A percentile compares a stretch with the other conserved stretches of the same genome.
Conservation (phyloP, 2,329 filamentous ascomycete species). For the Diaporthe aspalathi region DNA sequence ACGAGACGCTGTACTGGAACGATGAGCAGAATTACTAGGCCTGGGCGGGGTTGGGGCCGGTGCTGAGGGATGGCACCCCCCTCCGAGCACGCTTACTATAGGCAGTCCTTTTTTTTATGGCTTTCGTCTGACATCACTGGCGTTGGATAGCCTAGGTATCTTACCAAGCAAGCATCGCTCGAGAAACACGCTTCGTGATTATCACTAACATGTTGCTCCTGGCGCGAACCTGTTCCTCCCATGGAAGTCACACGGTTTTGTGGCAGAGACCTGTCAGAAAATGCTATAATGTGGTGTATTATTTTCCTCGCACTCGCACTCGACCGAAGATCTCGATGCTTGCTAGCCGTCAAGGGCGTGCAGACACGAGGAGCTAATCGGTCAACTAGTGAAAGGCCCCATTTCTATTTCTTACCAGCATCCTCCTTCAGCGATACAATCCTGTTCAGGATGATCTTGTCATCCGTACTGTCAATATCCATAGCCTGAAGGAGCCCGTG, state of each 20-base stretch:
- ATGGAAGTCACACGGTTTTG: neutral
- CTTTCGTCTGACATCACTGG: too few relatives aligned
- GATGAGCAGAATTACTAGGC: conserved; percentile 56
- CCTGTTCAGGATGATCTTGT: conserved; percentile 88
- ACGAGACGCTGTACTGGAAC: conserved; percentile 66
- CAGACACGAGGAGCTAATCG: neutral
- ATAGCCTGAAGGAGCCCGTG: conserved; percentile 62
- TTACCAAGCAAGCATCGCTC: too few relatives aligned
- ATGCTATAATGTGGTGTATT: neutral
- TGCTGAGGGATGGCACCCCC: neutral
- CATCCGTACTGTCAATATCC: conserved; percentile 81
- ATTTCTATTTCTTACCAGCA: conserved; percentile 70
- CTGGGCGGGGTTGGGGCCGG: too few relatives aligned
- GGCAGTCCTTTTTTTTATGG: neutral
- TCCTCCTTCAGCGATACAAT: conserved; percentile 95
- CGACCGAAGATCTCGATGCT: neutral
- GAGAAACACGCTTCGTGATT: neutral
- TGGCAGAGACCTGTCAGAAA: neutral
- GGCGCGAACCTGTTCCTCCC: too few relatives aligned
- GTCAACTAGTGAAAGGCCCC: neutral
- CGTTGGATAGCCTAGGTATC: neutral
- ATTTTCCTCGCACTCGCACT: neutral
- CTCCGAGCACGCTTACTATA: too few relatives aligned
- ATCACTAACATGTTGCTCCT: neutral
- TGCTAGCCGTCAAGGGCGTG: too few relatives aligned